Evolutionary conservation across 148 eudicot species (phyloP), one percentile per base, ranked within the genome.

Genomic region (Silene uniflora): DNA sequence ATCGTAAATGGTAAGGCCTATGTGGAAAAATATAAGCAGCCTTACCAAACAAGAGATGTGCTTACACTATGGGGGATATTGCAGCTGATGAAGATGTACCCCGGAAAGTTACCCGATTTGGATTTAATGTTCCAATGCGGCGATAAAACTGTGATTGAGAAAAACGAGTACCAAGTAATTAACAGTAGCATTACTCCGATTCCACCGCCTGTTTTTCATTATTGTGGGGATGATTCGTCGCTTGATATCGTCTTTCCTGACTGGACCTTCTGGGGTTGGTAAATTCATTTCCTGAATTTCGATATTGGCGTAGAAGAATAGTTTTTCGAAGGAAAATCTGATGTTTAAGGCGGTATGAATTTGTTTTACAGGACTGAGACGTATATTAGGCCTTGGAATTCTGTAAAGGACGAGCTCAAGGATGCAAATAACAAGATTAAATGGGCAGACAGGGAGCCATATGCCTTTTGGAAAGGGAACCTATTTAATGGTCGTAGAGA

Each of bases 181-280:
- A 27, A 35, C 14, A 77, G 19, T 7, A 72, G 75, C 3, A 67
- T 78, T 56, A 10, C 76, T 1, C 62, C 77, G 16, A 81, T 89
- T 3, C 89, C 92, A 0, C 92, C 93, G 8, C 78, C 73, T 11
- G 55, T 86, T 75, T 89, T 89, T 69, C 91, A 87, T 39, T 89
- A 84, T 44, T 88, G 93, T 55, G 84, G 83, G 1, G 86, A 83
- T 55, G 61, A 79, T 19, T 59, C 72, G 5, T 78, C 84, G 0
- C 47, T 82, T 18, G 93, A 89, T 52, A 86, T 89, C 18, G 88
- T 81, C 54, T 89, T 89, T 32, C 93, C 93, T 44, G 93, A 89
- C 60, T 89, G 91, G 93, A 87, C 93, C 22, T 89, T 89, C 72
- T 89, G 93, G 93, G 93, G 93, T 21, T 89, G 93, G 91, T 89